These are phyloP conservation scores for Colletotrichum tofieldiae DNA, from an alignment of 2,329 filamentous ascomycete genomes.

Conservation along the genomic window DNA sequence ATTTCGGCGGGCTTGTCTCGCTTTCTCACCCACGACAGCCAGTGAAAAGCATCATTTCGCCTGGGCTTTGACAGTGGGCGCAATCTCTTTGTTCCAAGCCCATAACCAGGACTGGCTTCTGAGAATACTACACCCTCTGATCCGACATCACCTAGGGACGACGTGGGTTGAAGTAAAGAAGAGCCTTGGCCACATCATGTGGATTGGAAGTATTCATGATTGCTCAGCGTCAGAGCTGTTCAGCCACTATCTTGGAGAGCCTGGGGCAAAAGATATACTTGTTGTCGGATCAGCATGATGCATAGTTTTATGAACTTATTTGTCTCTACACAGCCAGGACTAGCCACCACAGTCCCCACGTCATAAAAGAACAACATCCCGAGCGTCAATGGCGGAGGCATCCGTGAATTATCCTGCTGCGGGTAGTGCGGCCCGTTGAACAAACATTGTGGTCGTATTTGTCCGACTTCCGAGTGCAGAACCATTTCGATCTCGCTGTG, in stretches of 20 bases:
- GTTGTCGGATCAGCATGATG: not conserved
- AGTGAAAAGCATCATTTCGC: not conserved
- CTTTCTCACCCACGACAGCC: not conserved
- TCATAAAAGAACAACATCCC: too few species aligned
- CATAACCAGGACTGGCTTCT: not conserved
- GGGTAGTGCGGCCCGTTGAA: too few species aligned
- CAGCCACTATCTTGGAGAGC: not conserved
- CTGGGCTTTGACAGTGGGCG: constrained; percentile 5
- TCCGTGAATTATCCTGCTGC: too few species aligned
- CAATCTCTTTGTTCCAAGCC: not conserved
- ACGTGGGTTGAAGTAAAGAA: not conserved
- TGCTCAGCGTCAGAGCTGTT: not conserved
- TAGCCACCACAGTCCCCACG: too few species aligned
- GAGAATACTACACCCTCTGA: not conserved
- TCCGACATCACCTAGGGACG: constrained; percentile 1
- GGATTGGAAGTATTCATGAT: constrained; percentile 7
- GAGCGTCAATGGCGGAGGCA: too few species aligned
- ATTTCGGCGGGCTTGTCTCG: not conserved
- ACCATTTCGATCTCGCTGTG: too few species aligned
- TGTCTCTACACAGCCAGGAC: not conserved
- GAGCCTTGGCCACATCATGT: not conserved
- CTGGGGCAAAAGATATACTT: not conserved
- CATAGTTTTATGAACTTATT: not conserved
- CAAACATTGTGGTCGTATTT: too few species aligned
- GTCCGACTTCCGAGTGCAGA: too few species aligned